Conservation (phyloP, 208 protist species). For the Polymyxa betae region DNA sequence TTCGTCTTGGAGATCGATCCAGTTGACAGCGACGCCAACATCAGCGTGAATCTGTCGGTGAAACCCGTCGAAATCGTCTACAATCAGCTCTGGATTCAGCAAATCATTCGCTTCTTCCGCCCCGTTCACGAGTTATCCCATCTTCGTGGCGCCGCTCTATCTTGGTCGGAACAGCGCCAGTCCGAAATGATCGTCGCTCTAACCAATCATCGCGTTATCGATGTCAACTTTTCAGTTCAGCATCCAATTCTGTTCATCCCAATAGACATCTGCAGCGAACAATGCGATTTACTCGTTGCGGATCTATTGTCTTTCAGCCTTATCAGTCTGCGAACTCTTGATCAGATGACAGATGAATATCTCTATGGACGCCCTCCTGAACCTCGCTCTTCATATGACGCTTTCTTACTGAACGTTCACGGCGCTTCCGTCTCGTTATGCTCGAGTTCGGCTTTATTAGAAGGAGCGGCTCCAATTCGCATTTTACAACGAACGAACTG, state of each 20-base stretch:
- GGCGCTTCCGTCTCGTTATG: conserved; percentile 23
- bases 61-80: conserved; percentile 21
- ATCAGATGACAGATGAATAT: conserved; percentile 23
- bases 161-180: conserved; percentile 38
- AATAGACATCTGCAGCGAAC: not conserved
- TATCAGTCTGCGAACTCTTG: conserved; percentile 16
- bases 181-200: conserved; percentile 34
- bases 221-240: not conserved
- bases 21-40: conserved; percentile 23
- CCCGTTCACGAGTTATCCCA: not conserved
- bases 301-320: conserved; percentile 4
- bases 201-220: conserved; percentile 14
- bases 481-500: not conserved
- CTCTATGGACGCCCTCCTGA: conserved; percentile 22
- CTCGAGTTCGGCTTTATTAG: not conserved
- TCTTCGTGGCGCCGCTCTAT: conserved; percentile 8
- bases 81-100: not conserved
- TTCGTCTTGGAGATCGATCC: not conserved
- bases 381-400: conserved; percentile 36
- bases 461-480: not conserved
- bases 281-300: not conserved
- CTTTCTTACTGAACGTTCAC: conserved; percentile 18
- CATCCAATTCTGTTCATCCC: conserved; percentile 47
- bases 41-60: not conserved
- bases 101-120: not conserved